Conservation (phyloP, 192 early-diverging fungal genomes). For the Lobulomyces angularis region DNA sequence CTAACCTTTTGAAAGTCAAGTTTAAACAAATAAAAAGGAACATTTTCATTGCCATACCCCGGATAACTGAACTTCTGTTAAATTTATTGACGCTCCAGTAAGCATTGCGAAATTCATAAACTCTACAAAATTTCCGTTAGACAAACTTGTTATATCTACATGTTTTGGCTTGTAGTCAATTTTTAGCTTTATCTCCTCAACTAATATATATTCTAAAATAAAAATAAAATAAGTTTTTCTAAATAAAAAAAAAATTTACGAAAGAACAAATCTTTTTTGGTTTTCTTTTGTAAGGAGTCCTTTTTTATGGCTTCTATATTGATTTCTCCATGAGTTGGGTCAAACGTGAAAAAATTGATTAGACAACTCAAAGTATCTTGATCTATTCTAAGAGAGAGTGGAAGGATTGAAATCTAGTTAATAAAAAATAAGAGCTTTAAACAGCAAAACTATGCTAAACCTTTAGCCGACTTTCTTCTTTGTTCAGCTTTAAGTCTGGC, state of each 20-base stretch:
- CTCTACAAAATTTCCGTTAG: constrained; percentile 64
- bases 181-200: constrained; percentile 67
- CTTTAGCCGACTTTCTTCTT: constrained; percentile 49
- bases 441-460: constrained; percentile 7
- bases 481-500: constrained; percentile 32
- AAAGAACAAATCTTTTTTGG: constrained; percentile 32
- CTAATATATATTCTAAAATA: constrained; percentile 45
- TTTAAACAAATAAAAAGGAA: not conserved
- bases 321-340: constrained; percentile 11
- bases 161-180: constrained; percentile 97
- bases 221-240: constrained; percentile 2
- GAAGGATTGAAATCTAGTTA: constrained; percentile 50
- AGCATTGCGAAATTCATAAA: constrained; percentile 87
- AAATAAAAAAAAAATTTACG: constrained; percentile 12
- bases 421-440: not conserved
- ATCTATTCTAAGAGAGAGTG: constrained; percentile 79
- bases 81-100: constrained; percentile 80
- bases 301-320: constrained; percentile 12
- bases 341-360: constrained; percentile 63
- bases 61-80: constrained; percentile 58
- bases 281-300: not conserved
- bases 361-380: constrained; percentile 83
- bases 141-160: constrained; percentile 57
- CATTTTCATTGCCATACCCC: constrained; percentile 40
- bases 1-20: constrained; percentile 18